A percentile compares a stretch with the other conserved stretches of the same genome.
These are phyloP conservation scores for Beauveria varroae DNA, from an alignment of 2,329 filamentous ascomycete species.

Conservation along the genomic window DNA sequence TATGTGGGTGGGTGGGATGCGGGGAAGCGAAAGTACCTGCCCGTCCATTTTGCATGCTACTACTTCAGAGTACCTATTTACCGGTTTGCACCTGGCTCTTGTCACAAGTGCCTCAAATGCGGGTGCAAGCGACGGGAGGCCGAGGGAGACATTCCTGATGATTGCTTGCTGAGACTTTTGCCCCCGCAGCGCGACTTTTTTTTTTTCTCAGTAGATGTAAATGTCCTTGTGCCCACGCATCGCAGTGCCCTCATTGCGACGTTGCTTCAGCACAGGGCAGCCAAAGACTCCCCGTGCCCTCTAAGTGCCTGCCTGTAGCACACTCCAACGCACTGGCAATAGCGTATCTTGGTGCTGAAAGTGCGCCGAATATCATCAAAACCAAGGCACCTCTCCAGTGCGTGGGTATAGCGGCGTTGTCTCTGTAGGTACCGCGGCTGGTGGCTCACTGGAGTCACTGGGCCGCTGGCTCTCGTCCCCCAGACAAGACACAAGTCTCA, in stretches of 20 bases:
- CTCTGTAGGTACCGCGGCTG: background rate
- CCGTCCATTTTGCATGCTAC: too few species aligned
- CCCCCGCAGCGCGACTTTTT: background rate
- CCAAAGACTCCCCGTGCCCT: too few species aligned
- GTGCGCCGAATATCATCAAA: background rate
- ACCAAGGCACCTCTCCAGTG: background rate
- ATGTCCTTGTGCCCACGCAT: too few species aligned
- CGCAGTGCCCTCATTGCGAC: too few species aligned
- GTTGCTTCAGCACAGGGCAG: too few species aligned
- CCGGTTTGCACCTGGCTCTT: background rate
- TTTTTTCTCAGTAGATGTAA: background rate
- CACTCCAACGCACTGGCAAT: too few species aligned
- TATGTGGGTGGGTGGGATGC: background rate
- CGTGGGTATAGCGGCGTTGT: background rate
- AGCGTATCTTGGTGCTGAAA: background rate
- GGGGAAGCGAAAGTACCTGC: slow-evolving; percentile 1
- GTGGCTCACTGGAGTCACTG: background rate
- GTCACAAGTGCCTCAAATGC: background rate
- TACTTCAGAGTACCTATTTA: background rate
- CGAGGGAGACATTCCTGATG: slow-evolving; percentile 5
- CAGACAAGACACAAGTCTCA: background rate
- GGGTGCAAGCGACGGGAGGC: background rate
- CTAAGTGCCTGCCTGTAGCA: too few species aligned
- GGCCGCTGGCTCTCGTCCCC: background rate
- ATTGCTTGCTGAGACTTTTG: slow-evolving; percentile 4